Evolutionary conservation across 768 basidiomycete species (phyloP), one percentile per base, ranked within the genome.

Genomic region (Russula griseocarnosa): DNA sequence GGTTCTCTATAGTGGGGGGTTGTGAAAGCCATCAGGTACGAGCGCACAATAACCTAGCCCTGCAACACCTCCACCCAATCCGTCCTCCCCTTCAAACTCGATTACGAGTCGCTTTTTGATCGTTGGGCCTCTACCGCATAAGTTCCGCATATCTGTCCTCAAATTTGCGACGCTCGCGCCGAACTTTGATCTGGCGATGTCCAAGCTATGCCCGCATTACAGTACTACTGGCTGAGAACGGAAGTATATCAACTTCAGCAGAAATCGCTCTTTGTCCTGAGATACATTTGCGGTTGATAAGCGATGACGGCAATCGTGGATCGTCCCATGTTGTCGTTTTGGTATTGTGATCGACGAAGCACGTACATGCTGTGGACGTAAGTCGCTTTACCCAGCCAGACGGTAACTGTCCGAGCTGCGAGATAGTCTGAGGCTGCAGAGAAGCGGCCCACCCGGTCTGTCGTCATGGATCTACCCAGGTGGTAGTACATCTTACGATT

Each of bases 291-390:
- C 83, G n/a, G n/a, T n/a, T n/a, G n/a, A 74, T 98, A 65, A 98
- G 80, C 47, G 94, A 92, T n/a, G n/a, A n/a, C 14, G 97, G 97
- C 69, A 93, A 76, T 56, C 97, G 92, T 22, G 96, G 96, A 74
- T 99, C 97, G 74, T 99, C 97, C 97, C 97, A 99, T 1, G 97
- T 98, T 34, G 97, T 99, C 32, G 97, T 99, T 84, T 98, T 98
- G 60, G 97, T 98, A 78, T 98, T 98, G 79, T 99, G 97, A 75
- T 99, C 97, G 58, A 99, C 97, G 73, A 99, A 99, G 80, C 98
- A 99, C 6, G 98, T 96, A 52, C 97, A 87, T 1, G 97, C 96
- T 1, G 97, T 98, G 3, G 92, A 88, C 5, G 96, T 98, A 58
- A 98, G 88, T 52, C 97, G 92, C 97, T 99, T 76, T 99, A n/a